phyloP scores from a whole-genome alignment of 345 rosid species.

The Lumnitzera littorea region DNA sequence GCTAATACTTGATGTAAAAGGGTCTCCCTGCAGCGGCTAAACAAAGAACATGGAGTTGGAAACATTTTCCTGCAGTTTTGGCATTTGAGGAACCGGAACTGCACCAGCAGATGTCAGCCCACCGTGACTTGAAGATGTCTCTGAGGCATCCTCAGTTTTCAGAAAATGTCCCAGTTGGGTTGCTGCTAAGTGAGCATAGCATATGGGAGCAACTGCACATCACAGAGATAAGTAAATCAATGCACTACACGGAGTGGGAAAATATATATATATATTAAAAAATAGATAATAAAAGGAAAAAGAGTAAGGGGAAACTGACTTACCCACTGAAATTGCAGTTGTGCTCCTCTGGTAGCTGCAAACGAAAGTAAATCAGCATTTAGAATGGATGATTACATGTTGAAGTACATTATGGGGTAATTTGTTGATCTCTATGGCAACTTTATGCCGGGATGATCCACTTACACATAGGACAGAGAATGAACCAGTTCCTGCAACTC shows the following conservation, averaged over 20 bases:
- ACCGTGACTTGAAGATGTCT: constrained; percentile 53
- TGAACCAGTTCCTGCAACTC: constrained; percentile 17
- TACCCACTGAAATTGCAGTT: constrained; percentile 83
- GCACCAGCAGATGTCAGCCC: constrained; percentile 42
- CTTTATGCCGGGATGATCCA: background rate
- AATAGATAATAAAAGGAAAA: too few relatives aligned
- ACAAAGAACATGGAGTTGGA: constrained; percentile 76
- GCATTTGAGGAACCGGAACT: constrained; percentile 46
- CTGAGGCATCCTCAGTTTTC: constrained; percentile 48
- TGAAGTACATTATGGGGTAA: background rate
- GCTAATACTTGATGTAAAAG: background rate
- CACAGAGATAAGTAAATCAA: background rate
- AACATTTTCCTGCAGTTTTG: constrained; percentile 37
- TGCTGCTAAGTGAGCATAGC: constrained; percentile 60
- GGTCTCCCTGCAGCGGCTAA: constrained; percentile 10
- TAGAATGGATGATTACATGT: background rate
- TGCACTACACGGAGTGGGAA: too few relatives aligned
- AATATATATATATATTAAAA: too few relatives aligned
- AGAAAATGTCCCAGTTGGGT: constrained; percentile 39
- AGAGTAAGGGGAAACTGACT: background rate
- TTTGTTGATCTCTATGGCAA: too few relatives aligned
- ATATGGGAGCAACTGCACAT: constrained; percentile 50
- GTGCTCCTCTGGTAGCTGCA: constrained; percentile 87
- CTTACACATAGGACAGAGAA: constrained; percentile 18
- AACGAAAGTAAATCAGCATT: constrained; percentile 3